Base-by-base conservation (phyloP, 116 monocot species). In the Cymodocea nodosa region DNA sequence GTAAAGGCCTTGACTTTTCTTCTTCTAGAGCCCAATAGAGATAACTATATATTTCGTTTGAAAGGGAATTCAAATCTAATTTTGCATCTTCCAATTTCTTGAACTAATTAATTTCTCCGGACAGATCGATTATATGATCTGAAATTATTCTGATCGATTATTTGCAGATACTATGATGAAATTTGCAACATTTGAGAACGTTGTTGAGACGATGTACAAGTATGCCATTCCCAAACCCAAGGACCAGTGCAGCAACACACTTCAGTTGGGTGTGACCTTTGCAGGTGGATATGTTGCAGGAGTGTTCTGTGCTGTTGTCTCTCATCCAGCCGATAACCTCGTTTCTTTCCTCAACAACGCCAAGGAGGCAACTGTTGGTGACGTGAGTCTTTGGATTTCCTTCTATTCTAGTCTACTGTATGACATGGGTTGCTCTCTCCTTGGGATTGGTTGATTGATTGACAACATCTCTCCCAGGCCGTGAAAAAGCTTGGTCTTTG, bases 341-440 rank as follows among this genome's bases (percentile, higher is more conserved):
- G 92, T 92, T n/a, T 92, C 87, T 9, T 85, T 87, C 76, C 85
- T 92, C 30, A 92, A 92, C 74, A 92, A 92, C 64, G 70, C 92
- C 39, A 84, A 85, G 62, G 92, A 85, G 3, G 85, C 85, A 12
- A 92, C 92, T 17, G 77, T 87, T 70, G 73, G 80, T 59, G 92
- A 85, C 72, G 92, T 92, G 66, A 73, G 80, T 62, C 13, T 68
- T 17, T 37, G 12, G 2, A n/a, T n/a, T n/a, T n/a, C n/a, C n/a
- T n/a, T 34, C 36, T 13, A 35, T 13, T 15, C 51, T 52, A 8
- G 3, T 34, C 15, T 35, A 15, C 34, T 8, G 50, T 61, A 51
- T 16, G 10, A n/a, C 16, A 60, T 36, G 15, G 6, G 8, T 19
- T 57, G 49, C 59, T 66, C 23, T 17, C 50, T n/a, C n/a, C n/a